These are phyloP conservation scores for Fraxinus quadrangulata DNA, from an alignment of 257 asterid species.

Conservation along the genomic window DNA sequence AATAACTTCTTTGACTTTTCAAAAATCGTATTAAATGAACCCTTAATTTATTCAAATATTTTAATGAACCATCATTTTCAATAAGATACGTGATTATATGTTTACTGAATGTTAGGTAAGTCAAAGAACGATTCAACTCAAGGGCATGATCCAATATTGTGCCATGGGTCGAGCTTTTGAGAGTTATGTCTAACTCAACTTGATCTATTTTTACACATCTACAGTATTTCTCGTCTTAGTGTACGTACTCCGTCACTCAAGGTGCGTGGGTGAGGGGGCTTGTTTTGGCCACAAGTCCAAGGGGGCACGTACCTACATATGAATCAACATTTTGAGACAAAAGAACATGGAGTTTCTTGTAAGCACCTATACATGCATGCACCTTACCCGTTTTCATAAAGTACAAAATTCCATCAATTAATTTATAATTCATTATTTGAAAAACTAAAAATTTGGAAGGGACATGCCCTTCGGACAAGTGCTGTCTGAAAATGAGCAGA, in stretches of 20 bases:
- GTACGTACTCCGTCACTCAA: neutral
- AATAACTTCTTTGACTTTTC: too few relatives aligned
- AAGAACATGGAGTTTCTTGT: slow-evolving; percentile 33
- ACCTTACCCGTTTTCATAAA: slow-evolving; percentile 6
- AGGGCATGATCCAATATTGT: neutral
- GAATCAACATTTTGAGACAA: slow-evolving; percentile 29
- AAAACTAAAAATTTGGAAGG: neutral
- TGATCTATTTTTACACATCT: neutral
- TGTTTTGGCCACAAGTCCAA: neutral
- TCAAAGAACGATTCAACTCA: too few relatives aligned
- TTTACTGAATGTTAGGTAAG: too few relatives aligned
- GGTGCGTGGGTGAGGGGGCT: neutral
- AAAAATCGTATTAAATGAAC: too few relatives aligned
- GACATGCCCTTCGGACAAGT: neutral
- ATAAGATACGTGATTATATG: too few relatives aligned
- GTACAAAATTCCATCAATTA: neutral
- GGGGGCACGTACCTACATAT: slow-evolving; percentile 26
- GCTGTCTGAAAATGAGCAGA: slow-evolving; percentile 14
- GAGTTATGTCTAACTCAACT: too few relatives aligned
- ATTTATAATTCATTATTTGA: neutral
- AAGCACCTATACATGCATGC: slow-evolving; percentile 32
- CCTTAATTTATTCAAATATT: too few relatives aligned
- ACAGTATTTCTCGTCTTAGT: neutral
- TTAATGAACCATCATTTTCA: too few relatives aligned
- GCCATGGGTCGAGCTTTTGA: neutral